Base-by-base conservation (phyloP, 352 stramenopile genomes). In the Phytophthora sp. region DNA sequence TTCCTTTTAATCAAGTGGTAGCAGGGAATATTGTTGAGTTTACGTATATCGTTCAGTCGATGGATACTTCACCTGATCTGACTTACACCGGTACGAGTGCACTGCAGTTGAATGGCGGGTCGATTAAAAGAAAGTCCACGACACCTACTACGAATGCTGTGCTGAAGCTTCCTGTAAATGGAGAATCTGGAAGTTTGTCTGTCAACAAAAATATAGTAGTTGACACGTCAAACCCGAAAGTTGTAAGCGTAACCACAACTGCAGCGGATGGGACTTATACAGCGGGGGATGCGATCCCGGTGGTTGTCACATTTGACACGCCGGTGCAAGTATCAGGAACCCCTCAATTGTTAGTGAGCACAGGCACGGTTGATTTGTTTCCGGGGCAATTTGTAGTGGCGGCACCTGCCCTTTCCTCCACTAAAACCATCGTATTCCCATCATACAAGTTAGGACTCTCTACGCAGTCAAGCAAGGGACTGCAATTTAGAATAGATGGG, bases 171-270 rank as follows among this genome's bases (percentile, higher is more conserved):
- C 84, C 84, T 0, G 41, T 66, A 0, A 88, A 88, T 39, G 82
- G 77, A 26, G 74, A 81, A 18, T 54, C 54, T n/a, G 80, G 82
- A 1, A 91, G 82, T 64, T 39, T 93, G 10, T 88, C 79, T 2
- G 76, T 84, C 3, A 85, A 77, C 37, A 89, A 85, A 42, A 90
- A 91, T 49, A 78, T 93, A 6, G 69, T 95, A 5, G 77, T 95
- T 44, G 76, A 92, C 55, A 92, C 86, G 0, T 79, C 69, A 0
- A 69, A 72, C 21, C 79, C 84, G 9, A 77, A 74, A 35, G 53
- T 91, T 32, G 31, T 77, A 9, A 62, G 59, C 12, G 74, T 95
- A 5, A 71, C 70, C 0, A 60, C 82, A 10, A 38, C 62, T 0
- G 70, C 48, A 20, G 37, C 44, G 7, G 44, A 82, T 54, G 77